A percentile compares a stretch with the other conserved stretches of the same genome.
Conservation (phyloP, 1,139 yeast species). For the Pichia sp. region DNA sequence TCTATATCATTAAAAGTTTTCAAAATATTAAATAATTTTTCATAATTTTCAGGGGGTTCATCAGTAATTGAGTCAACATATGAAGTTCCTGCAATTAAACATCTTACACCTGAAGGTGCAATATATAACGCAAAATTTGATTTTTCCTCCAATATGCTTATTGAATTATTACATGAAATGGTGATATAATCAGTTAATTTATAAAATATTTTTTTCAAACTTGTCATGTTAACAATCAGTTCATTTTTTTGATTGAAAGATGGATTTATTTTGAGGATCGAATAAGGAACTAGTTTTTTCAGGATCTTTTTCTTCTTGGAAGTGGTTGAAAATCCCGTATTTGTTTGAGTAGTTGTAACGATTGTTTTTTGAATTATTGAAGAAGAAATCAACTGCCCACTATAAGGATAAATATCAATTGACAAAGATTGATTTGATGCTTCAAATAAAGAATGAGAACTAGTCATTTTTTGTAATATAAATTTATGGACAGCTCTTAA, state of each 20-base stretch:
- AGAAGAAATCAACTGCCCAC: conserved; percentile 27
- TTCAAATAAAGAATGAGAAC: conserved; percentile 17
- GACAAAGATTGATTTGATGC: conserved; percentile 16
- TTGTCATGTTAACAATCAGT: conserved; percentile 26
- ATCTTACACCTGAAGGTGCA: conserved; percentile 72
- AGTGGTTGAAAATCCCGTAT: conserved; percentile 1
- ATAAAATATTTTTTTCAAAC: conserved; percentile 22
- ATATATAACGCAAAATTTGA: conserved; percentile 47
- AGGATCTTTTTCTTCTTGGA: conserved; percentile 10
- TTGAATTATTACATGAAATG: conserved; percentile 14
- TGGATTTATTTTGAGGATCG: conserved; percentile 26
- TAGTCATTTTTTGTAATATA: conserved; percentile 21
- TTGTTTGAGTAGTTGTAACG: not conserved
- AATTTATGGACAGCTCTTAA: conserved; percentile 29
- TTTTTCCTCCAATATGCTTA: conserved; percentile 16
- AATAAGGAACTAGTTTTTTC: conserved; percentile 16
- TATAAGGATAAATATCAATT: conserved; percentile 28
- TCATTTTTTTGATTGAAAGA: conserved; percentile 29
- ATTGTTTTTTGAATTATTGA: conserved; percentile 18
- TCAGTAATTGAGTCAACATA: conserved; percentile 38
- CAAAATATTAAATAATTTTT: conserved; percentile 44
- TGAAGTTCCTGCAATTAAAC: conserved; percentile 45
- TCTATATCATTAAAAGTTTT: conserved; percentile 30
- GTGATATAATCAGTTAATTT: conserved; percentile 21
- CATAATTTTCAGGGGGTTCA: conserved; percentile 47